Evolutionary conservation across 2,329 filamentous ascomycete species (phyloP).

Genomic region (Ascomycota sp.): DNA sequence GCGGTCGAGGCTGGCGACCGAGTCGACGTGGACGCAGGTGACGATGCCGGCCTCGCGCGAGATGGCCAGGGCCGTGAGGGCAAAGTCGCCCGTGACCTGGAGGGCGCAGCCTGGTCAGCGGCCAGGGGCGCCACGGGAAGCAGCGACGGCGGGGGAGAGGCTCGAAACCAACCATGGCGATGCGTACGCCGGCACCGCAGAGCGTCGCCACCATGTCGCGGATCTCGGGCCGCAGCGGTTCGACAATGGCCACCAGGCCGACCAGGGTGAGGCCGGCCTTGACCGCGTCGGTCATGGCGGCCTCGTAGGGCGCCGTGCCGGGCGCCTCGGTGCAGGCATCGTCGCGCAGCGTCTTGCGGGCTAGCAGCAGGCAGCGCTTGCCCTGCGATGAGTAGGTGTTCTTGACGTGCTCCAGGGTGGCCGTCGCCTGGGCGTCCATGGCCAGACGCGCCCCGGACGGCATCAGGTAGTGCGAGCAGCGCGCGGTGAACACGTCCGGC

Average conservation of each 20-base stretch:
- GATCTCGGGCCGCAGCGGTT: constrained; percentile 57
- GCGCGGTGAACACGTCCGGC: constrained; percentile 48
- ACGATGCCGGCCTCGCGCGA: constrained; percentile 54
- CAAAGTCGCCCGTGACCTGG: constrained; percentile 55
- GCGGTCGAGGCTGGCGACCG: constrained; percentile 29
- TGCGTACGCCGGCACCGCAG: constrained; percentile 48
- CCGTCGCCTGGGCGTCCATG: constrained; percentile 24
- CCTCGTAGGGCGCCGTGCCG: constrained; percentile 26
- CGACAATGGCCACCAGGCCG: constrained; percentile 59
- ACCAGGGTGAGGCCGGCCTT: constrained; percentile 43
- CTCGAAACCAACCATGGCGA: constrained; percentile 42
- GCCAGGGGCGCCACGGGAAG: too few species aligned
- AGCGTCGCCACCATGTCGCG: constrained; percentile 44
- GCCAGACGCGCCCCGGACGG: constrained; percentile 30
- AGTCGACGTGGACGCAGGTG: constrained; percentile 31
- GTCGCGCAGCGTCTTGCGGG: constrained; percentile 33
- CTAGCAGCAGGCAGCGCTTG: constrained; percentile 46
- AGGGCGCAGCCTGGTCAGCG: not conserved
- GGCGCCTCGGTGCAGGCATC: constrained; percentile 16
- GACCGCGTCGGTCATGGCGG: constrained; percentile 32
- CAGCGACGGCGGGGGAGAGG: not conserved
- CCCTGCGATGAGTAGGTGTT: constrained; percentile 48
- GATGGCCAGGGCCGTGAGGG: constrained; percentile 53
- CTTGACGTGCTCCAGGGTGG: constrained; percentile 36
- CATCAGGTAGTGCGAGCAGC: constrained; percentile 37